These are phyloP conservation scores for Solanum boliviense DNA, from an alignment of 257 asterid genomes.

Conservation along the genomic window DNA sequence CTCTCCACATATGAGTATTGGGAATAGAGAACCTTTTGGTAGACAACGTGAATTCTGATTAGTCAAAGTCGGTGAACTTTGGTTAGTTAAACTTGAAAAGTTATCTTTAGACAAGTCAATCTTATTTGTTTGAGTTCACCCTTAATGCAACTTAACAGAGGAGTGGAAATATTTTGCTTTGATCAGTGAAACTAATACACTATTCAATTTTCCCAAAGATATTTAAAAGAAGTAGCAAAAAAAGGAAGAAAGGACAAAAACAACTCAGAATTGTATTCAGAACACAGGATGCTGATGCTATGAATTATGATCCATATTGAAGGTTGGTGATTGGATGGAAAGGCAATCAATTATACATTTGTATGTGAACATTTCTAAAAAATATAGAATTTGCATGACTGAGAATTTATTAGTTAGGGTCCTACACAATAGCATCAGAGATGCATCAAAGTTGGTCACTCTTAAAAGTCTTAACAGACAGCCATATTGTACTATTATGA, in stretches of 20 bases:
- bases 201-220: background rate
- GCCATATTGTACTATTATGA: background rate
- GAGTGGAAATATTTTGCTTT: background rate
- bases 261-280: background rate
- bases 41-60: background rate
- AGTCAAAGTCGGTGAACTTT: background rate
- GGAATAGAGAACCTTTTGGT: background rate
- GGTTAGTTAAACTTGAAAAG: background rate
- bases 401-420: slow-evolving; percentile 15
- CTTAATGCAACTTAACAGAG: background rate
- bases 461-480: background rate
- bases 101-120: background rate
- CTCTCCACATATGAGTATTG: background rate
- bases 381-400: background rate
- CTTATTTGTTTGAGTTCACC: background rate
- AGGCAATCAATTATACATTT: background rate
- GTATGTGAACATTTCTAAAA: background rate
- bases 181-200: background rate
- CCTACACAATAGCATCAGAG: slow-evolving; percentile 9
- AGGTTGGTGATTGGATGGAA: slow-evolving; percentile 5
- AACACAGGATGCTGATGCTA: background rate
- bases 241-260: background rate
- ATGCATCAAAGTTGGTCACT: background rate
- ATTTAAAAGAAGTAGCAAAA: background rate
- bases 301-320: background rate